Evolutionary conservation across 345 rosid genomes (phyloP).

Genomic region (Rubroshorea leprosula): DNA sequence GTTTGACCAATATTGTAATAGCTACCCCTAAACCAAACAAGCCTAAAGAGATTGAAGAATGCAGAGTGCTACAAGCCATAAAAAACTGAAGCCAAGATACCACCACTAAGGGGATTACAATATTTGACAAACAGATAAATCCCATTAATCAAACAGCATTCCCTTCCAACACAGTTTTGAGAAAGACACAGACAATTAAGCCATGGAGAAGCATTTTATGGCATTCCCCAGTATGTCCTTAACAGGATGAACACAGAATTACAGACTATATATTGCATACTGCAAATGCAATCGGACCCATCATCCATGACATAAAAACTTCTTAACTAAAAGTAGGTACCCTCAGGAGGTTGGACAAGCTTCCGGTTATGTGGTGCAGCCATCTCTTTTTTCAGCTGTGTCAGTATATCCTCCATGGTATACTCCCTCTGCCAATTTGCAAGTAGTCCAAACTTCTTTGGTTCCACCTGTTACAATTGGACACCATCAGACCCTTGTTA

Average conservation of each 20-base stretch:
- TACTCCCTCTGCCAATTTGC: conserved; percentile 75
- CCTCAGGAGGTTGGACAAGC: conserved; percentile 85
- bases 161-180: conserved; percentile 24
- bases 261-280: conserved; percentile 45
- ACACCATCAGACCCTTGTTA: conserved; percentile 8
- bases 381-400: conserved; percentile 80
- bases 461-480: conserved; percentile 47
- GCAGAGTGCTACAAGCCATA: no score
- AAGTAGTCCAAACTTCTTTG: conserved; percentile 65
- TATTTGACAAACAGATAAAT: conserved; percentile 22
- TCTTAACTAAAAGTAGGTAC: conserved; percentile 62
- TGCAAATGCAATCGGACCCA: conserved; percentile 27
- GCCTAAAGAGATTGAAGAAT: no score
- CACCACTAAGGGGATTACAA: conserved; percentile 3
- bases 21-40: no score
- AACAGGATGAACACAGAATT: conserved; percentile 35
- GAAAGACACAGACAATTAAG: conserved; percentile 22
- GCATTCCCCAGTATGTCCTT: conserved; percentile 34
- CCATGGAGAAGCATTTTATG: conserved; percentile 31
- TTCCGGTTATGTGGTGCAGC: conserved; percentile 63
- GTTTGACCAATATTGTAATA: no score
- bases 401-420: conserved; percentile 71
- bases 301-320: conserved; percentile 17
- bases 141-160: conserved; percentile 25
- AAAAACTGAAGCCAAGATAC: no score